Base-by-base conservation (phyloP, 1,284 basidiomycete species). In the Ganoderma leucocontextum region DNA sequence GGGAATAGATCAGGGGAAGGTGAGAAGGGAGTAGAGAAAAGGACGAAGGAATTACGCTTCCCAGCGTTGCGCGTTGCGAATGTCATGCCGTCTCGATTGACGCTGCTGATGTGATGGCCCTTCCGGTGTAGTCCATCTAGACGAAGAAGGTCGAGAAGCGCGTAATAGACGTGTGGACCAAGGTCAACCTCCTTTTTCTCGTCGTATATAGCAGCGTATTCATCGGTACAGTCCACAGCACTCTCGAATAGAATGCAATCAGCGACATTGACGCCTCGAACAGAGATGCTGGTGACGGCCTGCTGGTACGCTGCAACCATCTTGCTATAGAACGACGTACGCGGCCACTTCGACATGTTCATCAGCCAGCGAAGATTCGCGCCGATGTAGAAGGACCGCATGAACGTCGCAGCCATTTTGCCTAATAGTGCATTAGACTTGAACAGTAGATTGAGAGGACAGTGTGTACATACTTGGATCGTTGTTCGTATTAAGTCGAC, bases 301-400 rank as follows among this genome's bases (percentile, higher is more conserved):
- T 22, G 35, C 9, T 41, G 7, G 39, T 64, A 66, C 0, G 62
- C 62, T 6, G 17, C 10, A 2, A 64, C 15, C 58, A 63, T 49
- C 17, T 0, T 64, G 58, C 1, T 1, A 9, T 25, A 44, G 63
- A 1, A 12, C 47, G 2, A 29, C 22, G 0, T 10, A 12, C 1
- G 60, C 12, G 70, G 71, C 71, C 71, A 72, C 5, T 58, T 17
- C 3, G 65, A 39, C 9, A 47, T 25, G 12, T 19, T 33, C 47
- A 72, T 55, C 4, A 68, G 38, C 62, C 63, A 57, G 7, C 68
- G 63, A 8, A 72, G 33, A 10, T 55, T 39, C 1, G 64, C 35
- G 9, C 71, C 68, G 19, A 68, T 62, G 55, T 67, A 72, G 61
- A 70, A 72, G 13, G 41, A 63, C 0, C 64, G 57, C 52, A 72